phyloP scores from a whole-genome alignment of 1,139 yeast species.

The Hanseniaspora sp. region DNA sequence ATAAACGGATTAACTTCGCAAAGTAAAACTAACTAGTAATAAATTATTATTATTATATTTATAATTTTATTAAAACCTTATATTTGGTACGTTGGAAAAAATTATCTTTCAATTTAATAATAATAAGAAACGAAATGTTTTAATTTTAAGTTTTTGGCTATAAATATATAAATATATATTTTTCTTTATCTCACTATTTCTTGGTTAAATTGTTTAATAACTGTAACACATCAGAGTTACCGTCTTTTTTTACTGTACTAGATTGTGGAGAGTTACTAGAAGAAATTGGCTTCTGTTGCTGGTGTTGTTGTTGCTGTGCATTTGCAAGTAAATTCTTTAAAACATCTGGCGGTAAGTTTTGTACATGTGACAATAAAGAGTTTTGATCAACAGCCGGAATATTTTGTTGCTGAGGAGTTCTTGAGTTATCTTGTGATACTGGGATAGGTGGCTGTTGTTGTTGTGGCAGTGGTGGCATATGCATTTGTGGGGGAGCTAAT shows the following conservation, averaged over 20 bases:
- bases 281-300: constrained; percentile 19
- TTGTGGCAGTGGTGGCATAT: constrained; percentile 19
- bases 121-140: no score
- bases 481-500: constrained; percentile 16
- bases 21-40: no score
- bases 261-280: neutral
- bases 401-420: neutral
- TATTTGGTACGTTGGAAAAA: no score
- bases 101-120: no score
- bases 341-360: constrained; percentile 42
- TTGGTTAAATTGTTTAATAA: constrained; percentile 12
- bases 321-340: constrained; percentile 40
- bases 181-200: neutral
- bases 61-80: no score
- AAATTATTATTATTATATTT: no score
- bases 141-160: no score
- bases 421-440: constrained; percentile 18
- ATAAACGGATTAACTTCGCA: no score
- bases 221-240: constrained; percentile 6
- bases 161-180: no score
- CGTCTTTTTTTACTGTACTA: neutral
- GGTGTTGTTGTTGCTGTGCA: constrained; percentile 31
- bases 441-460: constrained; percentile 19
- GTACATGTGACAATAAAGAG: constrained; percentile 33
- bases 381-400: constrained; percentile 25